Evolutionary conservation across 2,329 filamentous ascomycete genomes (phyloP).

Genomic region (Seiridium cupressi): DNA sequence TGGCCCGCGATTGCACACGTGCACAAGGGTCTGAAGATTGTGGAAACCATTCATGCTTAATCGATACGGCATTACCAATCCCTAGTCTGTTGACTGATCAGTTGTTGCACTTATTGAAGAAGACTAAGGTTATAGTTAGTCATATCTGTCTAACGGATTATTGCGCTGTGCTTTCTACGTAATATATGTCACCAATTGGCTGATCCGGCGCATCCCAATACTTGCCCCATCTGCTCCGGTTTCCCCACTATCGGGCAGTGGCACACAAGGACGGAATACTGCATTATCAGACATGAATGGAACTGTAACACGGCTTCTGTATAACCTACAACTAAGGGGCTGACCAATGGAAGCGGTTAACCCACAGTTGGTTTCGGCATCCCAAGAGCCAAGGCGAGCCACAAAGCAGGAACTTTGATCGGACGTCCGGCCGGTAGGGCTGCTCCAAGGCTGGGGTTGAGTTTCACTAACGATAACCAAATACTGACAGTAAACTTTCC

Average conservation of each 20-base stretch:
- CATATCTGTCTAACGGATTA: no score
- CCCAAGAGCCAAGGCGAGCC: no score
- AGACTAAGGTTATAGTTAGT: no score
- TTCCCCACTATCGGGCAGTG: not conserved
- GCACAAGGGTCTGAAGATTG: no score
- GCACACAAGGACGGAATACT: not conserved
- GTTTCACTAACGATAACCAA: not conserved
- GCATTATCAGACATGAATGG: not conserved
- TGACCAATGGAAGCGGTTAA: no score
- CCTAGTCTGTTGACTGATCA: no score
- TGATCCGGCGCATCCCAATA: not conserved
- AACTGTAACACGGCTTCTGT: not conserved
- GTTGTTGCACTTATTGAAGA: no score
- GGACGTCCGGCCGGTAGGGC: not conserved
- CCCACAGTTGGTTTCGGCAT: no score
- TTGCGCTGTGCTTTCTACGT: no score
- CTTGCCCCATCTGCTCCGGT: not conserved
- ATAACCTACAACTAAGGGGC: not conserved
- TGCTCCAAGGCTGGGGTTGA: not conserved
- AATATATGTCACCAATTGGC: not conserved
- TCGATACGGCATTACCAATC: no score
- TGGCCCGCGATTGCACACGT: no score
- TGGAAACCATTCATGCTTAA: no score
- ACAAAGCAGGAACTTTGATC: not conserved
- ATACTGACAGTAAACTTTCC: not conserved